Percentiles rank a stretch among this genome's conserved stretches.
These are phyloP conservation scores for Talaromyces borbonicus DNA, from an alignment of 495 filamentous ascomycete genomes.

Conservation along the genomic window DNA sequence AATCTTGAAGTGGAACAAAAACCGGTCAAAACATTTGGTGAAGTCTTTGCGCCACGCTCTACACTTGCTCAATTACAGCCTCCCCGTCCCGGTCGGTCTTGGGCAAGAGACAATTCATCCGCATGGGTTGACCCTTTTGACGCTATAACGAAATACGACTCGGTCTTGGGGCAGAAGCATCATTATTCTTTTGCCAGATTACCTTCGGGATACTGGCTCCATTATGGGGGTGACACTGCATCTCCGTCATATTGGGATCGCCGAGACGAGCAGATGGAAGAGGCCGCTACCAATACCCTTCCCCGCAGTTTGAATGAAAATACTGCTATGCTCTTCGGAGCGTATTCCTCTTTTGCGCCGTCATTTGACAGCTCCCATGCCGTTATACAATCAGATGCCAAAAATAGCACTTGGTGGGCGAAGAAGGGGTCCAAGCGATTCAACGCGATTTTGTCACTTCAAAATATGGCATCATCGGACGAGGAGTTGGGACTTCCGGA, in stretches of 20 bases:
- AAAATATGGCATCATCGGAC: slow-evolving; percentile 12
- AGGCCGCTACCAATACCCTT: neutral
- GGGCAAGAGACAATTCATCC: slow-evolving; percentile 16
- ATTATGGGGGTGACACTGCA: slow-evolving; percentile 34
- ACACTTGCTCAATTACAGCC: slow-evolving; percentile 58
- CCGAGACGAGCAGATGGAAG: slow-evolving; percentile 25
- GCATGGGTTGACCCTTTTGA: slow-evolving; percentile 37
- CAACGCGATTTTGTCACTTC: slow-evolving; percentile 35
- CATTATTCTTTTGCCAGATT: slow-evolving; percentile 32
- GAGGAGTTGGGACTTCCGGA: slow-evolving; percentile 36
- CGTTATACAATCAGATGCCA: slow-evolving; percentile 57
- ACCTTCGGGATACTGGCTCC: slow-evolving; percentile 33
- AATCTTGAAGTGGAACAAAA: slow-evolving; percentile 28
- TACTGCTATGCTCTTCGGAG: slow-evolving; percentile 60
- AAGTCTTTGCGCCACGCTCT: slow-evolving; percentile 67
- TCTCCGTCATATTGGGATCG: slow-evolving; percentile 34
- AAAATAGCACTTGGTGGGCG: slow-evolving; percentile 81
- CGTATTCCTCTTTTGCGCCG: slow-evolving; percentile 83
- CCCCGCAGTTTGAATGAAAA: slow-evolving; percentile 22
- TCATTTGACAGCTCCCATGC: slow-evolving; percentile 69
- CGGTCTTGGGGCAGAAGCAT: slow-evolving; percentile 29
- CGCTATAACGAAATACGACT: slow-evolving; percentile 23
- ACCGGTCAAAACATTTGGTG: slow-evolving; percentile 57
- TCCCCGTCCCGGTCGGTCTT: slow-evolving; percentile 35
- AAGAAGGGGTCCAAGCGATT: slow-evolving; percentile 55